Percentiles rank a stretch among this genome's conserved stretches.
Conservation (phyloP, 495 filamentous ascomycete genomes). For the Tuber microsphaerosporum region DNA sequence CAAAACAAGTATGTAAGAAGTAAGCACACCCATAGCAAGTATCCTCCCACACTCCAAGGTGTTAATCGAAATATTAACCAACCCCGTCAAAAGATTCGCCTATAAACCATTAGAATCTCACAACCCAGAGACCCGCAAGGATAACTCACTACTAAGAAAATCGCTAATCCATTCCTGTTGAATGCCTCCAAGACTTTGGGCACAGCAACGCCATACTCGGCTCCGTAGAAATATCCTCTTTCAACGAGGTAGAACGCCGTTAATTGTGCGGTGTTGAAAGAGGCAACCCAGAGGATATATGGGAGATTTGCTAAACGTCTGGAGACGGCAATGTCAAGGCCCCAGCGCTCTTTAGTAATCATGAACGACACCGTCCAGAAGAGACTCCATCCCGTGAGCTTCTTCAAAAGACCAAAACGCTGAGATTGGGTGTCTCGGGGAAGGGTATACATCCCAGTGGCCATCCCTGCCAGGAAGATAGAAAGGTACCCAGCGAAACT, state of each 20-base stretch:
- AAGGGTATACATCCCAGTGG: constrained; percentile 68
- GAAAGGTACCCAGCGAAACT: constrained; percentile 90
- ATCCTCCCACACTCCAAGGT: constrained; percentile 62
- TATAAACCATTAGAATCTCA: constrained; percentile 5
- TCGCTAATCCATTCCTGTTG: constrained; percentile 77
- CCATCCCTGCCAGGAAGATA: constrained; percentile 87
- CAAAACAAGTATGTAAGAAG: constrained; percentile 61
- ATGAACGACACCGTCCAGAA: constrained; percentile 64
- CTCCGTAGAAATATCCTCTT: constrained; percentile 62
- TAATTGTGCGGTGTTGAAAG: constrained; percentile 78
- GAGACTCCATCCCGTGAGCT: constrained; percentile 53
- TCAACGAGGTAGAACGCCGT: constrained; percentile 71
- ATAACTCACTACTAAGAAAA: constrained; percentile 60
- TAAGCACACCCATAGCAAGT: constrained; percentile 64
- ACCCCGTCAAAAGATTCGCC: constrained; percentile 81
- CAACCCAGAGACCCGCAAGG: neutral
- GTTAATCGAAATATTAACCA: constrained; percentile 76
- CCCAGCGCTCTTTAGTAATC: constrained; percentile 61
- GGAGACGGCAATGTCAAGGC: constrained; percentile 67
- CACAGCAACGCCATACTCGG: constrained; percentile 59
- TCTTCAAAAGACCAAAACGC: constrained; percentile 54
- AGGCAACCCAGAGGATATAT: constrained; percentile 82
- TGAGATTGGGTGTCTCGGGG: constrained; percentile 48
- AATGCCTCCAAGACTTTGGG: constrained; percentile 71
- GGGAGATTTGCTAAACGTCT: constrained; percentile 87